Percentiles rank a stretch among this genome's conserved stretches.
These are phyloP conservation scores for Apiospora phragmitis DNA, from an alignment of 2,329 filamentous ascomycete genomes.

Conservation along the genomic window DNA sequence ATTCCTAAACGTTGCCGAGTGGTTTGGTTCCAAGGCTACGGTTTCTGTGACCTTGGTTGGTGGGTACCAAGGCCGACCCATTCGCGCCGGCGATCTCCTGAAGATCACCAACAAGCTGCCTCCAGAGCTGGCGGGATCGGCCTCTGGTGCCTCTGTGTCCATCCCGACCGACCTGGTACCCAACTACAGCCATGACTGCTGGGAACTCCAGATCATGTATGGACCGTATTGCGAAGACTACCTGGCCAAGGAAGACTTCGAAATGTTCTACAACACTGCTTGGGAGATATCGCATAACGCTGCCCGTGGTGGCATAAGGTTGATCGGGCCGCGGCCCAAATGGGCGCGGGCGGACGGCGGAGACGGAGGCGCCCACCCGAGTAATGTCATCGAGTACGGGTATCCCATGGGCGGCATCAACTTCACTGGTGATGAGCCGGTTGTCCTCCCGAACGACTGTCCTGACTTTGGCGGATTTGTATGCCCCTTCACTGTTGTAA, in stretches of 20 bases:
- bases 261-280: slow-evolving; percentile 56
- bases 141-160: background rate
- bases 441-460: slow-evolving; percentile 59
- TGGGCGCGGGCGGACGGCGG: slow-evolving; percentile 62
- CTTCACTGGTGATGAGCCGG: slow-evolving; percentile 61
- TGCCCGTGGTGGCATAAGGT: slow-evolving; percentile 58
- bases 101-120: slow-evolving; percentile 42
- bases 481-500: slow-evolving; percentile 54
- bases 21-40: slow-evolving; percentile 61
- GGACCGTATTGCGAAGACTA: slow-evolving; percentile 59
- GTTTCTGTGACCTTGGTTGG: slow-evolving; percentile 58
- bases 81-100: slow-evolving; percentile 55
- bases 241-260: slow-evolving; percentile 49
- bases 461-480: slow-evolving; percentile 64
- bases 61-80: slow-evolving; percentile 58
- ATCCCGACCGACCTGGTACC: slow-evolving; percentile 41
- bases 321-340: slow-evolving; percentile 57
- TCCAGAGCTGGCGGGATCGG: background rate
- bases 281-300: slow-evolving; percentile 65
- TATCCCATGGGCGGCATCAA: slow-evolving; percentile 60
- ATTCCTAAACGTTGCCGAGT: slow-evolving; percentile 47
- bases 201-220: slow-evolving; percentile 54
- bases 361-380: slow-evolving; percentile 63
- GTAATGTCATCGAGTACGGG: slow-evolving; percentile 59
- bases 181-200: slow-evolving; percentile 44